These are phyloP conservation scores for Avena atlantica DNA, from an alignment of 176 grass and related monocot genomes.

Conservation along the genomic window DNA sequence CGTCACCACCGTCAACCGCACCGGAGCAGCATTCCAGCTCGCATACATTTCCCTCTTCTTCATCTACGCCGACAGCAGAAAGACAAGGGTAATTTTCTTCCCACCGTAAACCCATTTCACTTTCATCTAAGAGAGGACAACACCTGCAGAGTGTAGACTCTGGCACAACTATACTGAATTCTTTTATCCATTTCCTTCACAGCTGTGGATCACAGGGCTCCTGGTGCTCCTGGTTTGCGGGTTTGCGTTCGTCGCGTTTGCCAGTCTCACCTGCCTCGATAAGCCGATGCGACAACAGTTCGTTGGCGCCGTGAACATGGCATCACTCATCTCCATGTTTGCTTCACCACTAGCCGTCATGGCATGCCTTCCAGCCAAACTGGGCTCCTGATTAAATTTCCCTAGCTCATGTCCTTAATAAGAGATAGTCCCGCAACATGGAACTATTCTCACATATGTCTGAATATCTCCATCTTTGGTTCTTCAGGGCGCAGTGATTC, in stretches of 20 bases:
- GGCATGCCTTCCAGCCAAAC: constrained; percentile 20
- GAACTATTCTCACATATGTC: not conserved
- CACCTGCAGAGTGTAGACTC: not conserved
- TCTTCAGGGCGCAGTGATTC: constrained; percentile 43
- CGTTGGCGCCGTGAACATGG: constrained; percentile 59
- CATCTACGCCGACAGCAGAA: constrained; percentile 60
- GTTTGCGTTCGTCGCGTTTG: constrained; percentile 44
- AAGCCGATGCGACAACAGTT: constrained; percentile 56
- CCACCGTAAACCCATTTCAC: not conserved
- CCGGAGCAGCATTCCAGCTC: constrained; percentile 66
- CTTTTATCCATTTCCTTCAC: constrained; percentile 7
- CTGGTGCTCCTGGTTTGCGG: constrained; percentile 43
- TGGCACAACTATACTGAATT: not conserved
- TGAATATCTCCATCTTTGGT: not conserved
- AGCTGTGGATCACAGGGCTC: constrained; percentile 61
- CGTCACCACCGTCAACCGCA: constrained; percentile 79
- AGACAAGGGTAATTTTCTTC: constrained; percentile 50
- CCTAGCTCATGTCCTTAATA: not conserved
- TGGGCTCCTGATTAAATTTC: not conserved
- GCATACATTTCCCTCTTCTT: constrained; percentile 78
- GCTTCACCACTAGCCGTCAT: constrained; percentile 84
- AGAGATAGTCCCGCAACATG: too few species aligned
- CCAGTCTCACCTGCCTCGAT: constrained; percentile 58
- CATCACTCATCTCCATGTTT: constrained; percentile 75
- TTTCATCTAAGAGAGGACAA: not conserved